Conservation (phyloP, 2,329 filamentous ascomycete genomes). For the Xylaria sp. region DNA sequence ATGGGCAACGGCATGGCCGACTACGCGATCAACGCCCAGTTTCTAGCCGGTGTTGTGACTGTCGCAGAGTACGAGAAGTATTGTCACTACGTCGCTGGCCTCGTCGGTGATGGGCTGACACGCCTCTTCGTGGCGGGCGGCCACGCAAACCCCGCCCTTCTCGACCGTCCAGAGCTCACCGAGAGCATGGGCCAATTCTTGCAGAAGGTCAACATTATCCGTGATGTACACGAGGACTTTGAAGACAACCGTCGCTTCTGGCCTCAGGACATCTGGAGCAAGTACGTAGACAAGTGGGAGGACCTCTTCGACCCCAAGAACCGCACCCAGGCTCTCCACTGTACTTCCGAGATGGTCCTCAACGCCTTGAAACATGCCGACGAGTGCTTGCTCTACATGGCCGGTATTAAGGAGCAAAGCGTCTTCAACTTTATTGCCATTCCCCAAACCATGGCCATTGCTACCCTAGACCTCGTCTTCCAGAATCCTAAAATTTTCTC, state of each 20-base stretch:
- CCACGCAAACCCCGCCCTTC: constrained; percentile 85
- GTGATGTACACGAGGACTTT: constrained; percentile 91
- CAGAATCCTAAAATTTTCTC: constrained; percentile 88
- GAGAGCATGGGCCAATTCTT: constrained; percentile 98
- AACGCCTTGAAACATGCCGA: constrained; percentile 88
- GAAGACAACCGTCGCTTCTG: constrained; percentile 91
- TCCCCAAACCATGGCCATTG: constrained; percentile 96
- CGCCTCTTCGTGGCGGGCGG: constrained; percentile 88
- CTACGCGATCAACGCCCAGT: constrained; percentile 85
- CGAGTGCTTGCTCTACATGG: constrained; percentile 98
- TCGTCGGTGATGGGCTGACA: constrained; percentile 96
- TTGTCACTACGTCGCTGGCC: constrained; percentile 97
- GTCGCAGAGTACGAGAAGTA: constrained; percentile 94
- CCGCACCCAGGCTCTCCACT: constrained; percentile 80
- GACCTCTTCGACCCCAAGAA: constrained; percentile 89
- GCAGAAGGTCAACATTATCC: constrained; percentile 99
- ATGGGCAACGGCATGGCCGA: constrained; percentile 99
- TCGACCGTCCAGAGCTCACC: constrained; percentile 81
- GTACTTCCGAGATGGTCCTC: constrained; percentile 93
- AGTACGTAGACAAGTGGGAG: constrained; percentile 89
- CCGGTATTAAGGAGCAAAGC: constrained; percentile 92
- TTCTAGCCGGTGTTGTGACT: constrained; percentile 81
- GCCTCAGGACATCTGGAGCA: constrained; percentile 96
- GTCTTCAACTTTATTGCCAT: constrained; percentile 99
- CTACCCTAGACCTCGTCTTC: constrained; percentile 91